Evolutionary conservation across 164 flowering plant genomes (phyloP), one percentile per base, ranked within the genome.

Genomic region (Tetracentron sinense): DNA sequence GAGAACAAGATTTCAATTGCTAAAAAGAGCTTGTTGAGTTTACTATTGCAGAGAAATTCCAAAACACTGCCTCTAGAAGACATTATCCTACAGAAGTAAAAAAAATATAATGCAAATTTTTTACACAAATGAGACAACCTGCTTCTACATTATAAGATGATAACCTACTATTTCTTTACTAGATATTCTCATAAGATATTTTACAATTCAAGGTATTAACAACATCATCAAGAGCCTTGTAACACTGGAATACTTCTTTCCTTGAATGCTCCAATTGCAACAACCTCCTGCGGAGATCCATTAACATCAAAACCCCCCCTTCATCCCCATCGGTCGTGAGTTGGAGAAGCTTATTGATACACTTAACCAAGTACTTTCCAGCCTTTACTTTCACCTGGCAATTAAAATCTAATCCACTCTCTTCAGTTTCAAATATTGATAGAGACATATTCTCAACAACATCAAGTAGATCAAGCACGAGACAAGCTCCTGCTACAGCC

Each of bases 401-500:
- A 38, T 83, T 28, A 69, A 76, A 79, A 38, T 83, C 77, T 1
- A 63, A 12, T 51, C 60, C 76, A 20, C 57, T 61, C 44, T 77
- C 81, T 68, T 84, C 85, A 68, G 62, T 63, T 8, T 79, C 84
- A 65, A 72, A 76, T 50, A 76, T 46, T 10, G 82, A 74, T 26
- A 33, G 54, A 26, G 84, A 62, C 72, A 89, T 74, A 17, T 70
- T 82, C 65, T 85, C 85, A 60, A 70, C 71, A 46, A 65, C 46
- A 69, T 87, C 88, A 48, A 79, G 80, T 63, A 84, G 64, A 28
- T 68, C 62, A 69, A 87, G 84, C 57, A 81, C 84, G 62, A 83
- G 72, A 49, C 73, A 54, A 27, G 77, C 78, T 42, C 87, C 91
- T 54, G 79, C 77, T 42, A 67, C 26, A 38, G 82, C 80, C 31